phyloP scores from a whole-genome alignment of 768 basidiomycete genomes.

The Phanerochaete sordida region DNA sequence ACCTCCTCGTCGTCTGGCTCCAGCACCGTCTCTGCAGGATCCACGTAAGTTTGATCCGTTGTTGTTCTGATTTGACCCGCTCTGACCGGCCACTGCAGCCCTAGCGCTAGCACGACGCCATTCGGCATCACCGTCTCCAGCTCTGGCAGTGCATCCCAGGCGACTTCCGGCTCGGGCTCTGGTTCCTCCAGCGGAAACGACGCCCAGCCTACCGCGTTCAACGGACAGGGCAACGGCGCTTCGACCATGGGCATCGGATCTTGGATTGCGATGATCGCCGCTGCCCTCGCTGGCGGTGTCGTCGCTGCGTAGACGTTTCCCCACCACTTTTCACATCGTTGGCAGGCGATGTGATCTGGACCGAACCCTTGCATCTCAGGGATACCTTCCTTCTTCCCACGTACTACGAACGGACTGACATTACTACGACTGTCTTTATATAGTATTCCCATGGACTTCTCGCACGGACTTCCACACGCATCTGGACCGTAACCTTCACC shows the following conservation, averaged over 20 bases:
- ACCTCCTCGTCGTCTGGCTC: constrained; percentile 10
- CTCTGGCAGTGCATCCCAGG: constrained; percentile 4
- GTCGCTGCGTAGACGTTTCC: constrained; percentile 21
- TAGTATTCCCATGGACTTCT: background rate
- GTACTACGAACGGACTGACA: background rate
- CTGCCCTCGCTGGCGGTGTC: constrained; percentile 45
- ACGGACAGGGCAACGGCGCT: constrained; percentile 29
- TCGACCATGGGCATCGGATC: constrained; percentile 31
- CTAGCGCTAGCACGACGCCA: constrained; percentile 6
- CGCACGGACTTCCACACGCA: background rate
- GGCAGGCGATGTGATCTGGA: background rate
- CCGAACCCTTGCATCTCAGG: background rate
- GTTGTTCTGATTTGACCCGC: background rate
- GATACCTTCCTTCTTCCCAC: background rate
- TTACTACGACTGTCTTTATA: background rate
- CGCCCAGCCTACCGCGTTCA: constrained; percentile 22
- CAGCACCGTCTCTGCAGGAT: background rate
- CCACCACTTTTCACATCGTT: background rate
- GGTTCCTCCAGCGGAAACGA: constrained; percentile 21
- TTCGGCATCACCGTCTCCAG: constrained; percentile 8
- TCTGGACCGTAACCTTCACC: background rate
- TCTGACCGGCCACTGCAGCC: background rate
- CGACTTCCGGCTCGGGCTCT: background rate
- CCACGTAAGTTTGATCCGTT: background rate
- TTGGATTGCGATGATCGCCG: constrained; percentile 33